Percentiles rank a stretch among this genome's conserved stretches.
Conservation (phyloP, 192 early-diverging fungal species). For the Coemansia sp. region DNA sequence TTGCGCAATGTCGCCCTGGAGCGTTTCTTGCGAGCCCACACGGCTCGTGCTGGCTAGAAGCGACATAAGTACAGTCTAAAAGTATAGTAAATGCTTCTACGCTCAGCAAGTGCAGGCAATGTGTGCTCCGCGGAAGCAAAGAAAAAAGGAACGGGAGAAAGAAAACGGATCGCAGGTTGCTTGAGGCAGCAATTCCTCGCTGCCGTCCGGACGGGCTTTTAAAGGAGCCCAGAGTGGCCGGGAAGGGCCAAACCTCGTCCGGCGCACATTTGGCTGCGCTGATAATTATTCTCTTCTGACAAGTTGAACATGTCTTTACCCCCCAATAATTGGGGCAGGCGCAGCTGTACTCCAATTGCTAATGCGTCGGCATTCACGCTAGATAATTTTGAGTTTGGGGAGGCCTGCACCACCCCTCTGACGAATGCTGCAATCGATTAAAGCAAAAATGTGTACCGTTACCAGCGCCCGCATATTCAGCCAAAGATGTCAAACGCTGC, state of each 20-base stretch:
- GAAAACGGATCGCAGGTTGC: not conserved
- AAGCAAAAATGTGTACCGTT: not conserved
- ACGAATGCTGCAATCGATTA: not conserved
- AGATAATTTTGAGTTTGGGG: slow-evolving; percentile 1
- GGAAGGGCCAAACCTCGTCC: not conserved
- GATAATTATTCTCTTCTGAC: not conserved
- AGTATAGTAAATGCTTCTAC: not conserved
- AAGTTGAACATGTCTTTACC: not conserved
- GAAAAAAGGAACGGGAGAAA: not conserved
- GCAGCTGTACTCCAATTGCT: not conserved
- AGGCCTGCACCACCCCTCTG: not conserved
- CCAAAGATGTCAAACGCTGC: not conserved
- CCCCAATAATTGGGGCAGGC: slow-evolving; percentile 1
- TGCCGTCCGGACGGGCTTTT: not conserved
- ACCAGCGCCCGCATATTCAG: not conserved
- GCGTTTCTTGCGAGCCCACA: slow-evolving; percentile 26
- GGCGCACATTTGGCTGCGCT: not conserved
- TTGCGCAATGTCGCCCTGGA: slow-evolving; percentile 7
- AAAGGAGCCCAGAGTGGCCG: not conserved
- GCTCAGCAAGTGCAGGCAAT: not conserved
- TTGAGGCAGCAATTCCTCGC: not conserved
- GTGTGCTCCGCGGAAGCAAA: not conserved
- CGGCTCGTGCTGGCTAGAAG: slow-evolving; percentile 16
- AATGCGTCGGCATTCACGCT: not conserved
- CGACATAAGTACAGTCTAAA: slow-evolving; percentile 9